These are phyloP conservation scores for Neurospora sp. DNA, from an alignment of 2,329 filamentous ascomycete genomes.

Conservation along the genomic window DNA sequence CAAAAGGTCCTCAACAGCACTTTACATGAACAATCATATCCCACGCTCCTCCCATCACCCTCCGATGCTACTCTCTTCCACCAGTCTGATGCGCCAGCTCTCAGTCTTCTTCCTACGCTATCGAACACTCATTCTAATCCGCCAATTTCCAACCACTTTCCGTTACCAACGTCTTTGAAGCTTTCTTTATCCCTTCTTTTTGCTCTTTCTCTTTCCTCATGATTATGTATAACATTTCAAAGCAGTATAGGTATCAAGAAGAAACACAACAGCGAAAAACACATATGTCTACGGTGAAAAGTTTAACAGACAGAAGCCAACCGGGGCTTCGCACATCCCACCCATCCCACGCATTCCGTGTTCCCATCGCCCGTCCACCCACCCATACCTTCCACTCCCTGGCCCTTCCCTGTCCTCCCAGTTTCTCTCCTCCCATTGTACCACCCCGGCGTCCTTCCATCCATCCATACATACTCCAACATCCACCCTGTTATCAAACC, in stretches of 20 bases:
- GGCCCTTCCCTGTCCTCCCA: not conserved
- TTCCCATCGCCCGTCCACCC: not conserved
- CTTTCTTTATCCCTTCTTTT: not conserved
- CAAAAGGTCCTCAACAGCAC: not conserved
- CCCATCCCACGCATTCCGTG: not conserved
- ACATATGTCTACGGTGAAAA: not conserved
- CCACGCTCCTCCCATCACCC: not conserved
- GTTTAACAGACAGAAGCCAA: not conserved
- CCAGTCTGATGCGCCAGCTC: too few relatives aligned
- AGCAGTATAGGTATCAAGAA: conserved; percentile 1
- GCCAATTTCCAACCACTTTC: not conserved
- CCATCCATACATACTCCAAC: not conserved
- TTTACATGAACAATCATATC: not conserved
- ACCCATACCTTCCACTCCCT: not conserved
- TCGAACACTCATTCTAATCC: not conserved
- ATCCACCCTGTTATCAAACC: not conserved
- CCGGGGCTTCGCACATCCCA: not conserved
- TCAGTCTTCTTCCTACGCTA: not conserved
- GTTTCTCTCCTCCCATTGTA: not conserved
- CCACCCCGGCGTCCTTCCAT: not conserved
- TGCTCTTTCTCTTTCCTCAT: not conserved
- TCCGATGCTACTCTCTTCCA: not conserved
- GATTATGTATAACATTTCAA: not conserved
- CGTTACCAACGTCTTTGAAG: not conserved
- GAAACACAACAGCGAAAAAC: not conserved